Conservation (phyloP, 345 rosid species). For the Gossypium rotundifolium region DNA sequence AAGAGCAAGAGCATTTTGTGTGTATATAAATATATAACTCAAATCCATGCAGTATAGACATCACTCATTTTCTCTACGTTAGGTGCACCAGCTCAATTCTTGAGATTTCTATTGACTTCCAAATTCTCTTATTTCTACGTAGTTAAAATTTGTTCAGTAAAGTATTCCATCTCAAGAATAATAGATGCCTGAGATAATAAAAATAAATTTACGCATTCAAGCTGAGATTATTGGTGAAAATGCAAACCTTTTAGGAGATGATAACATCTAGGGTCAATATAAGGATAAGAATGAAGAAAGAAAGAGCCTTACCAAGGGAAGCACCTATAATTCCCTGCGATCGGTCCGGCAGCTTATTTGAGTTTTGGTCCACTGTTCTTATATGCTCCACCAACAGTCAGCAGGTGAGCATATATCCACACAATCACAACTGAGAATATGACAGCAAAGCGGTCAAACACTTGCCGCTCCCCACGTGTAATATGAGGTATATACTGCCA, state of each 20-base stretch:
- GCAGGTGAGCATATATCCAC: conserved; percentile 92
- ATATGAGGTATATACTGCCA: conserved; percentile 79
- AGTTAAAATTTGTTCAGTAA: too few species aligned
- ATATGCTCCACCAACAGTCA: conserved; percentile 91
- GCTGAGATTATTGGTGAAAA: background rate
- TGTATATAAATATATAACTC: too few species aligned
- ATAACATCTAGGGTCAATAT: background rate
- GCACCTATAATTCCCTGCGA: conserved; percentile 75
- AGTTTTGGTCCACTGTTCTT: conserved; percentile 56
- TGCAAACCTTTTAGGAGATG: background rate
- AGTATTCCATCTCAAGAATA: background rate
- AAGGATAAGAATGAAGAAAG: background rate
- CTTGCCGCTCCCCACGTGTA: conserved; percentile 49
- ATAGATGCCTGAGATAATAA: background rate
- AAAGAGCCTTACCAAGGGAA: conserved; percentile 67
- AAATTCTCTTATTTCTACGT: too few species aligned
- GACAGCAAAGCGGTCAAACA: conserved; percentile 81
- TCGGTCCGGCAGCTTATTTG: conserved; percentile 84
- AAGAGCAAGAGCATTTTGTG: too few species aligned
- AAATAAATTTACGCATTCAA: background rate
- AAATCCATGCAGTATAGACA: too few species aligned
- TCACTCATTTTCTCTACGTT: too few species aligned
- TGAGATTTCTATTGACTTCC: too few species aligned
- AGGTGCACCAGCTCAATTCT: too few species aligned
- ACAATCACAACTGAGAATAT: conserved; percentile 77